Evolutionary conservation across 352 stramenopile genomes (phyloP), one percentile per base, ranked within the genome.

Genomic region (Globisporangium emineosum): DNA sequence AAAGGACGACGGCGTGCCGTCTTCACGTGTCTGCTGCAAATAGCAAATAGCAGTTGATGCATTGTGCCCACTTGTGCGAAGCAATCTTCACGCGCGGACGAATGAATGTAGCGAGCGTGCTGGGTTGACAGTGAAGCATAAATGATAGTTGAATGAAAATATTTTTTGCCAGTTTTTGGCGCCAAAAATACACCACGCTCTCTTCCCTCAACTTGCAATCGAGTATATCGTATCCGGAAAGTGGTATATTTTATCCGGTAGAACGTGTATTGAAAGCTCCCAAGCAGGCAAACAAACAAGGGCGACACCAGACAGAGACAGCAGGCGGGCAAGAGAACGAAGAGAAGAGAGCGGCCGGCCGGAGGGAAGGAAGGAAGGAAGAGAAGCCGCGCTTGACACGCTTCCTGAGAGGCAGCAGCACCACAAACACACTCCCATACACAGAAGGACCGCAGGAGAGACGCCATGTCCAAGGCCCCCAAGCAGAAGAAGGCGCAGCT

Each of bases 401-500:
- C 35, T 19, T 6, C n/a, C n/a, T n/a, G n/a, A n/a, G 35, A 42
- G 35, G 15, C n/a, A 21, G 40, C 40, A 21, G 17, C 40, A 47
- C 17, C 40, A 47, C 40, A 43, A 13, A 47, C 17, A 47, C 0
- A 47, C 5, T 5, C 15, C 19, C 17, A 51, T 21, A 30, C 1
- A 29, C 21, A 56, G 30, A 33, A 23, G n/a, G 1, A 9, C 9
- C 13, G 10, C 23, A n/a, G n/a, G n/a, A n/a, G 23, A 9, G 25
- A 21, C 35, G 30, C 49, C 62, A 93, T 93, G 84, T 90, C 81
- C 54, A 93, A 93, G 64, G 84, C 82, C 15, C 84, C 84, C 35
- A 93, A 93, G 68, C 68, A 78, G 52, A 89, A 89, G 68, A 91
- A 88, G 64, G 63, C 63, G 53, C 74, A 88, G 68, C 73, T 89